Evolutionary conservation across 2,329 filamentous ascomycete species (phyloP), one percentile per base, ranked within the genome.

Genomic region (Fusarium sambucinum): DNA sequence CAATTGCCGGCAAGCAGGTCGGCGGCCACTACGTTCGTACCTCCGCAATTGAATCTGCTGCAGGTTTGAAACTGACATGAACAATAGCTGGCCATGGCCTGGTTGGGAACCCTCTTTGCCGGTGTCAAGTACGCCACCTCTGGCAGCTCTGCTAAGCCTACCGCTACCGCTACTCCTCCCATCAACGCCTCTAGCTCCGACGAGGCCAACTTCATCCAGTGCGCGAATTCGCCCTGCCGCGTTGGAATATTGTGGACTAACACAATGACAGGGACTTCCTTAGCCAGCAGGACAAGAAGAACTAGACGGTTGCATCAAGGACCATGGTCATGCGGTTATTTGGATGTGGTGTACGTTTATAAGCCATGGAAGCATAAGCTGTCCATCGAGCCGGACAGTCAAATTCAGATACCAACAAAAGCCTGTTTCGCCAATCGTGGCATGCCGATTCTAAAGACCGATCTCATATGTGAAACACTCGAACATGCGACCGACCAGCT

Each of bases 181-280:
- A 87, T 89, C 82, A 88, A 89, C 78, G 87, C 87, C 63, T 84
- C 85, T 53, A 87, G 83, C 80, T 82, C 86, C 74, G 87, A 88
- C 76, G 87, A 89, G 82, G 86, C 84, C 78, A 85, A 88, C 77
- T 89, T 89, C 80, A 88, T 89, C 83, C 87, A 88, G 87, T 89
- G 79, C 81, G 84, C 77, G 69, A 74, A 74, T 75, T 75, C 71
- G 50, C 44, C 44, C 5, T 44, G 44, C 65, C n/a, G 29, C 50
- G n/a, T 38, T 54, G 30, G 32, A 13, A 17, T 35, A 51, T 21
- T n/a, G 27, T 54, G 45, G 42, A 63, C 77, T 79, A 73, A 79
- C 70, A 44, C 21, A 19, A 7, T 21, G 16, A 58, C 59, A 81
- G 79, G 76, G 78, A 80, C 73, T 81, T 81, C 70, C 76, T 81